Evolutionary conservation across 2,329 filamentous ascomycete genomes (phyloP).

Genomic region (Domatiomyces catenatus): DNA sequence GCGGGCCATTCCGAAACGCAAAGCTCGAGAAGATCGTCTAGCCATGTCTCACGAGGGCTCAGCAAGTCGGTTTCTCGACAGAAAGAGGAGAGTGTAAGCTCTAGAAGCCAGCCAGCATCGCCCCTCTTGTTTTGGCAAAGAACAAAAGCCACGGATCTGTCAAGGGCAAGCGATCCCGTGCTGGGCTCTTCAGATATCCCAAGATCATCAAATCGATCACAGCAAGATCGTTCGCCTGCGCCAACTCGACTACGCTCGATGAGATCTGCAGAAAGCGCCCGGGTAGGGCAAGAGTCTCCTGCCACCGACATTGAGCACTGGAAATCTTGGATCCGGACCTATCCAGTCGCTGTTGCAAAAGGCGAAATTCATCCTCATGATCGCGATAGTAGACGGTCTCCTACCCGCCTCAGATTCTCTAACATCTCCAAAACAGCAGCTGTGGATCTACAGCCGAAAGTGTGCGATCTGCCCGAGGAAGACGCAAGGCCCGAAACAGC

Average conservation of each 20-base stretch:
- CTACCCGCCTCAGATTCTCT: background rate
- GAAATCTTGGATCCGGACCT: background rate
- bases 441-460: background rate
- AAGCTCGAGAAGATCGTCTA: slow-evolving; percentile 9
- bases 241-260: background rate
- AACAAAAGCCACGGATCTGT: background rate
- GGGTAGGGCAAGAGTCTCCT: background rate
- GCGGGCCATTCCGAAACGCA: slow-evolving; percentile 8
- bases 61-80: slow-evolving; percentile 12
- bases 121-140: background rate
- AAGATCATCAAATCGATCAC: background rate
- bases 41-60: slow-evolving; percentile 9
- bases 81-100: slow-evolving; percentile 10
- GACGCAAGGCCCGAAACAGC: background rate
- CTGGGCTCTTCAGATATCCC: background rate
- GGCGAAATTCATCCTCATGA: background rate
- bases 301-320: background rate
- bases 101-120: slow-evolving; percentile 1
- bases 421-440: background rate
- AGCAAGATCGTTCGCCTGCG: background rate
- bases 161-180: background rate
- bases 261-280: background rate
- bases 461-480: background rate
- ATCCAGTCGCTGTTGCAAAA: background rate
- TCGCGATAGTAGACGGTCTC: background rate